A percentile compares a stretch with the other conserved stretches of the same genome.
phyloP scores from a whole-genome alignment of 1,284 basidiomycete genomes.

The Moesziomyces sp. region DNA sequence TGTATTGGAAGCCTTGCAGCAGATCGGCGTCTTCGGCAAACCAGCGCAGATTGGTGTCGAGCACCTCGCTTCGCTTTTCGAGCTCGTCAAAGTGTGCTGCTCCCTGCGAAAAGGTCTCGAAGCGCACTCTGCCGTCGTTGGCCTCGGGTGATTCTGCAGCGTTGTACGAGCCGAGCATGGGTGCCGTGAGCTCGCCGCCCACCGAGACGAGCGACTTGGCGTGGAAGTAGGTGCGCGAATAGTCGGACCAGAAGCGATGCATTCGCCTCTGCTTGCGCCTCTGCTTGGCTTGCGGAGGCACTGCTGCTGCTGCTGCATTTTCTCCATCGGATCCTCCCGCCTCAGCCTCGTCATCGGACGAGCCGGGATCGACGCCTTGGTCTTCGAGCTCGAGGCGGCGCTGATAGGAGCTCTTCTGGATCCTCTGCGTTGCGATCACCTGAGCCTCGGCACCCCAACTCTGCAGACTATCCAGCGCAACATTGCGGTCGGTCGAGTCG shows the following conservation, averaged over 20 bases:
- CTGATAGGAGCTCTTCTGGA: conserved; percentile 40
- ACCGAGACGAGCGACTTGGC: conserved; percentile 56
- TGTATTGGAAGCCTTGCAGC: conserved; percentile 58
- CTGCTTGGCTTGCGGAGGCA: background rate
- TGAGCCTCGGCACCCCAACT: conserved; percentile 29
- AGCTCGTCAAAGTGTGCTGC: conserved; percentile 33
- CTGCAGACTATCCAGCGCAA: conserved; percentile 22
- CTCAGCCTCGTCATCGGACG: conserved; percentile 28
- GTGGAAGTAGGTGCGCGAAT: conserved; percentile 52
- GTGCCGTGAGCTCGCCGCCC: conserved; percentile 39
- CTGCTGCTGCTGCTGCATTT: background rate
- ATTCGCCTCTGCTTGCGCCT: conserved; percentile 9
- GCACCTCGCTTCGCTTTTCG: conserved; percentile 50
- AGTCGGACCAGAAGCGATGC: conserved; percentile 62
- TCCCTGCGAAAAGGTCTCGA: conserved; percentile 55
- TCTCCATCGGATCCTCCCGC: background rate
- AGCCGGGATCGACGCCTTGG: conserved; percentile 38
- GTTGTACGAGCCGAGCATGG: conserved; percentile 50
- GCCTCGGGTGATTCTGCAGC: conserved; percentile 1
- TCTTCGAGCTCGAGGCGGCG: conserved; percentile 41
- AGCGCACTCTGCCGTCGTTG: conserved; percentile 27
- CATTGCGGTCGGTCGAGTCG: conserved; percentile 18
- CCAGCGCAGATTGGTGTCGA: conserved; percentile 61
- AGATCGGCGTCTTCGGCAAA: conserved; percentile 62
- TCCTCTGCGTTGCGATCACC: conserved; percentile 21